phyloP scores from a whole-genome alignment of 768 basidiomycete genomes.

The Pulveroboletus ravenelii region DNA sequence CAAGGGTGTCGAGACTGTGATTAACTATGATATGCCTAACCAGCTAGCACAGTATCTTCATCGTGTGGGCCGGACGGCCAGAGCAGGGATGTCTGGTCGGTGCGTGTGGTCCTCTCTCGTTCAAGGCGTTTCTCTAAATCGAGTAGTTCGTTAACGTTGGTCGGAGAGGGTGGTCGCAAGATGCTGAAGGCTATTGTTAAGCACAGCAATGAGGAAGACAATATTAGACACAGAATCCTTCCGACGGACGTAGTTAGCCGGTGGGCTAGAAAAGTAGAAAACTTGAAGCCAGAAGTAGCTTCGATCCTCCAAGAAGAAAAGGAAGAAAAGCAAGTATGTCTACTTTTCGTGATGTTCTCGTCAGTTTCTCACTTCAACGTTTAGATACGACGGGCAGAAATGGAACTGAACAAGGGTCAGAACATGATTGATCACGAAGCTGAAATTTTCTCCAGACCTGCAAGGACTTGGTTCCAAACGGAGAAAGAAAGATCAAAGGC shows the following conservation, averaged over 20 bases:
- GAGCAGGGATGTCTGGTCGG: conserved; percentile 91
- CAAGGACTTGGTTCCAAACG: conserved; percentile 98
- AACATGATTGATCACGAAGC: conserved; percentile 91
- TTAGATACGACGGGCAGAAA: conserved; percentile 85
- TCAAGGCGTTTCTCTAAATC: conserved; percentile 6
- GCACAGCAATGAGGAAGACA: conserved; percentile 70
- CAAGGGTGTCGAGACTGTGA: conserved; percentile 94
- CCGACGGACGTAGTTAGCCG: conserved; percentile 68
- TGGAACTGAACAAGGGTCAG: conserved; percentile 92
- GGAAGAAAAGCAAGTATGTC: conserved; percentile 82
- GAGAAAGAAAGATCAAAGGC: conserved; percentile 76
- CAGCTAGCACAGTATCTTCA: conserved; percentile 93
- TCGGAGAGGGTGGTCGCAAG: conserved; percentile 94
- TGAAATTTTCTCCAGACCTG: conserved; percentile 91
- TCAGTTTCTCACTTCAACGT: conserved; percentile 8
- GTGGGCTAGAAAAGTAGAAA: conserved; percentile 66
- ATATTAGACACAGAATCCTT: conserved; percentile 84
- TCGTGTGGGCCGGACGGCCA: conserved; percentile 94
- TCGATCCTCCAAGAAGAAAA: conserved; percentile 86
- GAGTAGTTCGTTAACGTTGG: conserved; percentile 82
- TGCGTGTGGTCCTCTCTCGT: conserved; percentile 33
- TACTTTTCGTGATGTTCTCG: not conserved
- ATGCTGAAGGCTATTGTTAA: conserved; percentile 96
- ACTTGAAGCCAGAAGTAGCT: conserved; percentile 69
- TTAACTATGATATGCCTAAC: conserved; percentile 98